A percentile compares a stretch with the other conserved stretches of the same genome.
These are phyloP conservation scores for Cyclotella sp. DNA, from an alignment of 108 stramenopile species.

Conservation along the genomic window DNA sequence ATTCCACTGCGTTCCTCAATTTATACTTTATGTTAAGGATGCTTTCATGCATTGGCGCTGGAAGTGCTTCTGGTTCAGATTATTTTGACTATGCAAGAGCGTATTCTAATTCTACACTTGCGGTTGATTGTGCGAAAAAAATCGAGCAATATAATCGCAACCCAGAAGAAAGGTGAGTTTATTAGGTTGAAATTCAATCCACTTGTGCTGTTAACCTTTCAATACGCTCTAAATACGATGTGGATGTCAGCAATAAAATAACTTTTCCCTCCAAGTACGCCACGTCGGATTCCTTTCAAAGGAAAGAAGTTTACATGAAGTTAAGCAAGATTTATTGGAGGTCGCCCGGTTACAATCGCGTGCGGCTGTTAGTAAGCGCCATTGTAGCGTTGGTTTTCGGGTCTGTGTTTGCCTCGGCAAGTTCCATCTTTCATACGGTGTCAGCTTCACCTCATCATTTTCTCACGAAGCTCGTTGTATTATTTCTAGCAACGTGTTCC, in stretches of 20 bases:
- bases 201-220: not conserved
- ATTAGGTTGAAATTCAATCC: too few relatives aligned
- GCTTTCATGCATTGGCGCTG: constrained; percentile 60
- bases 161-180: constrained; percentile 30
- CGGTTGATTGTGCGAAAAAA: constrained; percentile 37
- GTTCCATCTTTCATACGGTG: too few relatives aligned
- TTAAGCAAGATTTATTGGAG: constrained; percentile 64
- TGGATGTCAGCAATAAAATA: constrained; percentile 39
- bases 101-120: constrained; percentile 55
- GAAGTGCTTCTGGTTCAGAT: constrained; percentile 28
- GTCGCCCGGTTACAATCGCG: constrained; percentile 67
- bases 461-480: not conserved
- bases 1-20: too few relatives aligned
- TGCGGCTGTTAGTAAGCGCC: constrained; percentile 55
- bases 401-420: constrained; percentile 54
- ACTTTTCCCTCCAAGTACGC: constrained; percentile 54
- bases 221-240: not conserved
- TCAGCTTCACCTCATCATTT: not conserved
- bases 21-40: constrained; percentile 21
- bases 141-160: constrained; percentile 42
- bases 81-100: constrained; percentile 59
- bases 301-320: constrained; percentile 48
- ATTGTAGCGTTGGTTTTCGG: constrained; percentile 68
- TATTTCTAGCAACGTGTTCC: constrained; percentile 37
- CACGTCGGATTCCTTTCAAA: constrained; percentile 46